Percentiles rank a stretch among this genome's conserved stretches.
phyloP scores from a whole-genome alignment of 768 basidiomycete genomes.

The Dictyophora rubrovolvata region DNA sequence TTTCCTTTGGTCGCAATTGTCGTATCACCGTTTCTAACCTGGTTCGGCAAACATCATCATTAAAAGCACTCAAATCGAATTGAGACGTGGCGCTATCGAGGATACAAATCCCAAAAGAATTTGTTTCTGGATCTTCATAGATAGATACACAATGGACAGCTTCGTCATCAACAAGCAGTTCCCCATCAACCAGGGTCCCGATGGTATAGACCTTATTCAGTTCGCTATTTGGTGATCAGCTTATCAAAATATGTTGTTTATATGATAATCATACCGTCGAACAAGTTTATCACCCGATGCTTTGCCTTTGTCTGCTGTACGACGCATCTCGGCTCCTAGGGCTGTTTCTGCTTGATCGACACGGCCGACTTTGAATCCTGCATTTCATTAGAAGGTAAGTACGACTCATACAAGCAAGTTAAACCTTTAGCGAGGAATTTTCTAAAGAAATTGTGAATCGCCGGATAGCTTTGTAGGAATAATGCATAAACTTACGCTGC shows the following conservation, averaged over 20 bases:
- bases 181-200: slow-evolving; percentile 88
- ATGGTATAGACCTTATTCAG: slow-evolving; percentile 94
- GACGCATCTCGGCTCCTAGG: slow-evolving; percentile 91
- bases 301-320: slow-evolving; percentile 58
- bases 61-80: slow-evolving; percentile 82
- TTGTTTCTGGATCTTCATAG: slow-evolving; percentile 42
- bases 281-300: slow-evolving; percentile 75
- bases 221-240: slow-evolving; percentile 39
- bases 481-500: slow-evolving; percentile 50
- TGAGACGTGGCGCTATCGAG: slow-evolving; percentile 93
- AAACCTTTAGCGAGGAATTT: slow-evolving; percentile 77
- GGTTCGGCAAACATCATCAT: slow-evolving; percentile 88
- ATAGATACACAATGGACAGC: slow-evolving; percentile 92
- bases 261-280: slow-evolving; percentile 38
- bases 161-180: slow-evolving; percentile 84
- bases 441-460: slow-evolving; percentile 23
- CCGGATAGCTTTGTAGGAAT: not conserved
- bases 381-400: not conserved
- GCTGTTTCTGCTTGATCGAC: slow-evolving; percentile 98
- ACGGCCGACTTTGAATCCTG: slow-evolving; percentile 88
- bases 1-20: slow-evolving; percentile 82
- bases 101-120: slow-evolving; percentile 80
- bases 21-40: slow-evolving; percentile 88
- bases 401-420: too few relatives aligned
- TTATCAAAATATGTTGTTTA: not conserved